A percentile compares a stretch with the other conserved stretches of the same genome.
phyloP scores from a whole-genome alignment of 2,329 filamentous ascomycete species.

The Ascochyta lentis region DNA sequence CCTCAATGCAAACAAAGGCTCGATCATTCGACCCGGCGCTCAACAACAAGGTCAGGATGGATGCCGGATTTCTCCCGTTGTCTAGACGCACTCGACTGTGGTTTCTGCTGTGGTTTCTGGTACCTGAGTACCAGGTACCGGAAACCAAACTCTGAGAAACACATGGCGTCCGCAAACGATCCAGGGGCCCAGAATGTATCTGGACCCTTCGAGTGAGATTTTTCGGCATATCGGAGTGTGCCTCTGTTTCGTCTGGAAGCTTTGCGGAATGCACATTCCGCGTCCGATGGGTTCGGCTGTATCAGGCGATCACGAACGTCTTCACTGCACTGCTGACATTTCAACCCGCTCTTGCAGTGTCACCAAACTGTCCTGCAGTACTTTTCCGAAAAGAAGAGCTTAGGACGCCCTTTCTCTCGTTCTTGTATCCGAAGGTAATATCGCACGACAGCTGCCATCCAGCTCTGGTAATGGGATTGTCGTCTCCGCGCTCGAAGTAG shows the following conservation, averaged over 20 bases:
- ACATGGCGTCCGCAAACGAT: conserved; percentile 10
- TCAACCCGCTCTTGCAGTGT: not conserved
- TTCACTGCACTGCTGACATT: not conserved
- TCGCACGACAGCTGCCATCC: not conserved
- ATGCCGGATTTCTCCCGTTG: not conserved
- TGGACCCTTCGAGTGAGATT: not conserved
- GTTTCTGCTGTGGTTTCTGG: too few relatives aligned
- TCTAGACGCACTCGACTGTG: conserved; percentile 3
- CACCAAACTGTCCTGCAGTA: not conserved
- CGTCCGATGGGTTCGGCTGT: not conserved
- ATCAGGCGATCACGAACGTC: not conserved
- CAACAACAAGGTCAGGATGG: conserved; percentile 3
- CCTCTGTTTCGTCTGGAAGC: conserved; percentile 1
- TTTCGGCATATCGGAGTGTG: not conserved
- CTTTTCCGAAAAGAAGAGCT: not conserved
- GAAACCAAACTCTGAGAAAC: conserved; percentile 1
- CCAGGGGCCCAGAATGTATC: not conserved
- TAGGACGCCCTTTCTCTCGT: too few relatives aligned
- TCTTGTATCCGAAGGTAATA: too few relatives aligned
- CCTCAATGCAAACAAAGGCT: not conserved
- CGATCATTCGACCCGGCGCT: conserved; percentile 3
- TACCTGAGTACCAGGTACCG: conserved; percentile 6
- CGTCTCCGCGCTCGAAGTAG: not conserved
- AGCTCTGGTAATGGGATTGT: not conserved
- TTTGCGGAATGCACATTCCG: conserved; percentile 6